Evolutionary conservation across 2,329 filamentous ascomycete genomes (phyloP), one percentile per base, ranked within the genome.

Genomic region (Epichloe sp.): DNA sequence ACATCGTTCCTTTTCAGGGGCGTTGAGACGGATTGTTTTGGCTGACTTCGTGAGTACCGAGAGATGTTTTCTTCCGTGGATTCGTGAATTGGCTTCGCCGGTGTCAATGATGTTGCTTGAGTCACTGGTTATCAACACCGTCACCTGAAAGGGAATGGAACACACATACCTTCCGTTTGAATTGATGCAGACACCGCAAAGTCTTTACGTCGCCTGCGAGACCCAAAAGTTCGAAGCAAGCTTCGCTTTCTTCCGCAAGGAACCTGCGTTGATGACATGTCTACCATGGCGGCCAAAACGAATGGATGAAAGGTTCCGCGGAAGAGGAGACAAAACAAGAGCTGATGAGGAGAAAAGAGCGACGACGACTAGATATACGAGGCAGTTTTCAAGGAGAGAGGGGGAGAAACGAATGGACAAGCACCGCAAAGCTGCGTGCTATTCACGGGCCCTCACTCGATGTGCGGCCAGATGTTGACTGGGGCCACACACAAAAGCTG

Each of bases 241-340:
- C 54, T 58, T 52, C 59, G 58, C 52, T 62, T 66, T 54, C 62
- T 64, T n/a, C 63, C 59, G 45, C 64, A 64, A 3, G 58, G 62
- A 17, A 59, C 47, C 4, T 55, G 56, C 17, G 56, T 45, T 19
- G 61, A 55, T 40, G 59, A 57, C 62, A 67, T 66, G 44, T 26
- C 40, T 40, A 49, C 47, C 37, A 52, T 49, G 17, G 46, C 52
- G 12, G 47, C 48, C 48, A 44, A 49, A 53, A 19, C 15, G 44
- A 50, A 47, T 44, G 43, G 36, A 49, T 15, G 44, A 52, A 48
- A 53, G 21, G 47, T 41, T 48, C 44, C 41, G 41, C 3, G 41
- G 10, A 43, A 15, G 7, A 4, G 5, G 14, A 34, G 14, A n/a
- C 17, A 35, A 37, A 34, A 34, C 12, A 10, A 43, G 4, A 35